These are phyloP conservation scores for Eucalyptus pauciflora DNA, from an alignment of 345 rosid species.

Conservation along the genomic window DNA sequence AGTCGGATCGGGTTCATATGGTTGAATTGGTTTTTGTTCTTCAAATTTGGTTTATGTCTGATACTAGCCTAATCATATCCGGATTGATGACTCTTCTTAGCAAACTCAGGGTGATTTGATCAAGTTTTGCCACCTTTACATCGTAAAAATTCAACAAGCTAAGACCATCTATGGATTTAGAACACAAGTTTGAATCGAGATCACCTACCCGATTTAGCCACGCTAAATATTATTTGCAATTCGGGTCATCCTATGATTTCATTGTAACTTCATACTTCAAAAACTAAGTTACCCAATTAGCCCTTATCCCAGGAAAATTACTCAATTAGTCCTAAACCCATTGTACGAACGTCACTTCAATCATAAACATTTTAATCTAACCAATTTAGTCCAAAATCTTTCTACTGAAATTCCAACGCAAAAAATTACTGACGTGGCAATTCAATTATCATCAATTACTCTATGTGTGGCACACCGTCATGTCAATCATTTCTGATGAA, in stretches of 20 bases:
- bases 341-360: background rate
- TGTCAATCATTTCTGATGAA: too few relatives aligned
- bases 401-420: background rate
- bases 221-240: background rate
- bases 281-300: too few relatives aligned
- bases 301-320: background rate
- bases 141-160: background rate
- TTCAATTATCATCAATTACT: rapidly evolving
- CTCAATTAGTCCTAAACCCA: background rate
- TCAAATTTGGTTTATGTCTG: background rate
- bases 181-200: background rate
- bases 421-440: rapidly evolving
- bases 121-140: background rate
- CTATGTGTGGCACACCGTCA: rapidly evolving
- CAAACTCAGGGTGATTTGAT: background rate
- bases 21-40: background rate
- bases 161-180: background rate
- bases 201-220: background rate
- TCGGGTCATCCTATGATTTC: background rate
- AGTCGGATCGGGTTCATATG: background rate
- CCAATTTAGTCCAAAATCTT: background rate
- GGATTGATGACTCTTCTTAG: background rate
- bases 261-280: background rate
- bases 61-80: background rate
- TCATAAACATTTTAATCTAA: background rate